Evolutionary conservation across 495 filamentous ascomycete genomes (phyloP), one percentile per base, ranked within the genome.

Genomic region (Penicillium desertorum): DNA sequence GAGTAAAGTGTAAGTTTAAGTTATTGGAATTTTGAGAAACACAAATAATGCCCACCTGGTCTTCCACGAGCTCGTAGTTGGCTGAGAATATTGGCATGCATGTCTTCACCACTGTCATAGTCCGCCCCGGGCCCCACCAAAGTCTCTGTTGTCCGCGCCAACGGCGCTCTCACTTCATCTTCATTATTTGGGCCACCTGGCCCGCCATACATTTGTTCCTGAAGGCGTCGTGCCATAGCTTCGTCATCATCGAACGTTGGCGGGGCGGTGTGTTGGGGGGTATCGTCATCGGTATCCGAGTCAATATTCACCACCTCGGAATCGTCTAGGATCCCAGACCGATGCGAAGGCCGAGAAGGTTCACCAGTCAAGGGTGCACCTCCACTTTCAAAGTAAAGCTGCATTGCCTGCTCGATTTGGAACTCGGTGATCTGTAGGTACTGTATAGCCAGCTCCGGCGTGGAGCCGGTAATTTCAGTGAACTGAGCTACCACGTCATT

Each of bases 81-180:
- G 53, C 87, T 83, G 47, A 87, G 65, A 8, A 93, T 75, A 55
- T 84, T 81, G 32, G 82, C 78, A 51, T 84, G 75, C 72, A 86
- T 80, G 49, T 86, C 80, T 54, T 81, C 83, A 42, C 81, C 82
- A 46, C 79, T 79, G 57, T 84, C 80, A 50, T 72, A 71, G 55
- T 87, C 83, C 32, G 79, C 70, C 14, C 73, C 82, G 14, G 88
- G 89, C 3, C 86, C 92, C 30, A 96, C 87, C 41, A 98, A 81
- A 1, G 90, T 97, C 73, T 98, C 95, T 19, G 89, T 94, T 16
- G 87, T 95, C 57, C 91, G 85, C 39, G 87, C 90, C 74, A 98
- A 92, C 27, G 94, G 94, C 39, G 95, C 94, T 63, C 94, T 81
- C 37, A 98, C 87, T 14, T 78, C 86, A 59, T 90, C 86, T 17